phyloP scores from a whole-genome alignment of 1,139 yeast species.

The Hyphopichia pseudoburtonii region DNA sequence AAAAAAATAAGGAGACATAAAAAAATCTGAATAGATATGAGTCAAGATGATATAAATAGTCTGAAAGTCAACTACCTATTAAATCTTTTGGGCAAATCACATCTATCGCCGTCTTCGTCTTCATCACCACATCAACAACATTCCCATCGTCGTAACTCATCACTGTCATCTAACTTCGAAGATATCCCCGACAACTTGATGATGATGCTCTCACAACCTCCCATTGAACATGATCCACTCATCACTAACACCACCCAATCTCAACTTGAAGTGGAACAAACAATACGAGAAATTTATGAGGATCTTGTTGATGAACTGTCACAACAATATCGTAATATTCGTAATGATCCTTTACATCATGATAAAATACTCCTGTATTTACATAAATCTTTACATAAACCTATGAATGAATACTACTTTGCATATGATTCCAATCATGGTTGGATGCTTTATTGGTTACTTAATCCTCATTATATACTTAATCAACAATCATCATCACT shows the following conservation, averaged over 20 bases:
- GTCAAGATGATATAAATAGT: slow-evolving; percentile 8
- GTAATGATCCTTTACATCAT: slow-evolving; percentile 7
- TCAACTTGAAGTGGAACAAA: slow-evolving; percentile 43
- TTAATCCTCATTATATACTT: slow-evolving; percentile 44
- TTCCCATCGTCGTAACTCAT: too few relatives aligned
- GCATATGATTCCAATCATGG: slow-evolving; percentile 83
- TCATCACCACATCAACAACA: too few relatives aligned
- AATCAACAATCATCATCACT: slow-evolving; percentile 5
- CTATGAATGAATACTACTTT: slow-evolving; percentile 50
- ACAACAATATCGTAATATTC: slow-evolving; percentile 15
- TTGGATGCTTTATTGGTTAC: slow-evolving; percentile 87
- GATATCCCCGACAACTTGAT: slow-evolving; percentile 6
- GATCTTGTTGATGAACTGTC: slow-evolving; percentile 13
- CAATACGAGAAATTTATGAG: slow-evolving; percentile 27
- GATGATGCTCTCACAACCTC: slow-evolving; percentile 14
- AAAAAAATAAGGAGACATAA: too few relatives aligned
- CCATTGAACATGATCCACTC: slow-evolving; percentile 16
- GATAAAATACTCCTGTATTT: slow-evolving; percentile 17
- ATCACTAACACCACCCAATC: slow-evolving; percentile 35
- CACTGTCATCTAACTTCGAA: slow-evolving; percentile 5
- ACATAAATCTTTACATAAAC: slow-evolving; percentile 31
- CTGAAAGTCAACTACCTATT: slow-evolving; percentile 17
- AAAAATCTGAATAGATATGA: too few relatives aligned
- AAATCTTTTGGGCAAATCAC: slow-evolving; percentile 13
- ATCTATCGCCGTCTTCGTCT: too few relatives aligned